Evolutionary conservation across 139 green algal species (phyloP).

Genomic region (Picocystis salinarum): DNA sequence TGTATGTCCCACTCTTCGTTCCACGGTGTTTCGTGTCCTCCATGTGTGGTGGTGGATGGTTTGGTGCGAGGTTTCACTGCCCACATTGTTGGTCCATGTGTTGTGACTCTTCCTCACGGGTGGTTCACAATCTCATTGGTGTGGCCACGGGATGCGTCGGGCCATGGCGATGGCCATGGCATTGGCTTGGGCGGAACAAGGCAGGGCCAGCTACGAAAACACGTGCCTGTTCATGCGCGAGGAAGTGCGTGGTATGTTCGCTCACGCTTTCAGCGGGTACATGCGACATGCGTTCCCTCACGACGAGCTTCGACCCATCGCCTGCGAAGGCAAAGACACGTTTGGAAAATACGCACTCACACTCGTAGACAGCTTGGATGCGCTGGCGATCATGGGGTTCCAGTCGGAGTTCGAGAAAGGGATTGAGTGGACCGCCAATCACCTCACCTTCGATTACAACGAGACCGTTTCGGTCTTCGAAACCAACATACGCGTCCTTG

Average conservation of each 20-base stretch:
- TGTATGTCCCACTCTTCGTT: no score
- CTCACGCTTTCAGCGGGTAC: constrained; percentile 21
- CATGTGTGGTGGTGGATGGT: no score
- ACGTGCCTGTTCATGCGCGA: no score
- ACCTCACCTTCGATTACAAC: constrained; percentile 36
- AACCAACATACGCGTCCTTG: constrained; percentile 41
- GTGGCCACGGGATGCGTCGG: no score
- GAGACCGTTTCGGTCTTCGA: constrained; percentile 37
- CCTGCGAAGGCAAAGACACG: constrained; percentile 27
- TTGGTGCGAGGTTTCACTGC: no score
- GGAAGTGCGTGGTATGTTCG: constrained; percentile 22
- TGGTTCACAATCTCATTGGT: no score
- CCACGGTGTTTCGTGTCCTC: no score
- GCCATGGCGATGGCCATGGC: no score
- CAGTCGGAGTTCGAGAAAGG: constrained; percentile 19
- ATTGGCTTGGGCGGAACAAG: no score
- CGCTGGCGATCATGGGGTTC: constrained; percentile 42
- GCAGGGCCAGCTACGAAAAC: no score
- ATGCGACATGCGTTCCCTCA: constrained; percentile 25
- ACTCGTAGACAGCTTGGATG: constrained; percentile 62
- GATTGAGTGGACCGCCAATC: constrained; percentile 19
- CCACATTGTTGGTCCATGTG: no score
- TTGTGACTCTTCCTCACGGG: no score
- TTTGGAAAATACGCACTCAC: constrained; percentile 66
- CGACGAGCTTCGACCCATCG: constrained; percentile 22